Evolutionary conservation across 139 green algal genomes (phyloP).

Genomic region (Spirogloea muscicola): DNA sequence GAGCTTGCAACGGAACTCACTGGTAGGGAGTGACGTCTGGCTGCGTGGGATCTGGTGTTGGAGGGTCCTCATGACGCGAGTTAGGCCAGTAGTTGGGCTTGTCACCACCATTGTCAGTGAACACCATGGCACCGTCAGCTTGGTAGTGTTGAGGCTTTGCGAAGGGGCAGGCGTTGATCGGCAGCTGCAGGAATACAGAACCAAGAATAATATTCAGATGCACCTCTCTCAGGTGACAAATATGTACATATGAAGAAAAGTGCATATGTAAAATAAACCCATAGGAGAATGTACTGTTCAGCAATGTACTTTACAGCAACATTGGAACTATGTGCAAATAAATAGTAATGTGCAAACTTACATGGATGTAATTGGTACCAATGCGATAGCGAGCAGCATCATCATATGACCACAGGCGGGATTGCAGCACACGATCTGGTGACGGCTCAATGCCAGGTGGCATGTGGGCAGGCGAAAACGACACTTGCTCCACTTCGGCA

Average conservation of each 20-base stretch:
- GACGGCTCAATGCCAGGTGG: conserved; percentile 23
- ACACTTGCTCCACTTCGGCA: conserved; percentile 31
- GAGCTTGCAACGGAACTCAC: neutral
- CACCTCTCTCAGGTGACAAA: no score
- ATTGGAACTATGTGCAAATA: no score
- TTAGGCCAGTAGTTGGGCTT: conserved; percentile 9
- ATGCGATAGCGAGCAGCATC: conserved; percentile 22
- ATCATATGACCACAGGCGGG: conserved; percentile 30
- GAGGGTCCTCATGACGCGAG: neutral
- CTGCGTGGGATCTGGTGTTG: neutral
- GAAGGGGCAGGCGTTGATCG: conserved; percentile 11
- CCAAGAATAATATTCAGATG: no score
- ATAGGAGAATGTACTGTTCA: no score
- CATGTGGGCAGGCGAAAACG: conserved; percentile 31
- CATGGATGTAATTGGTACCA: conserved; percentile 10
- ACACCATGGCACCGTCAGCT: conserved; percentile 6
- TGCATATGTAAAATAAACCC: no score
- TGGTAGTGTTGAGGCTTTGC: neutral
- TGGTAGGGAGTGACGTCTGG: conserved; percentile 1
- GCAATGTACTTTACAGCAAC: no score
- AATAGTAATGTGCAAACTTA: no score
- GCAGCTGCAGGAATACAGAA: conserved; percentile 1
- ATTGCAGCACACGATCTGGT: conserved; percentile 26
- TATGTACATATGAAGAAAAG: no score
- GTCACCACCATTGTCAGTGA: conserved; percentile 5